phyloP scores from a whole-genome alignment of 768 basidiomycete species.

The Phanerochaete sordida region DNA sequence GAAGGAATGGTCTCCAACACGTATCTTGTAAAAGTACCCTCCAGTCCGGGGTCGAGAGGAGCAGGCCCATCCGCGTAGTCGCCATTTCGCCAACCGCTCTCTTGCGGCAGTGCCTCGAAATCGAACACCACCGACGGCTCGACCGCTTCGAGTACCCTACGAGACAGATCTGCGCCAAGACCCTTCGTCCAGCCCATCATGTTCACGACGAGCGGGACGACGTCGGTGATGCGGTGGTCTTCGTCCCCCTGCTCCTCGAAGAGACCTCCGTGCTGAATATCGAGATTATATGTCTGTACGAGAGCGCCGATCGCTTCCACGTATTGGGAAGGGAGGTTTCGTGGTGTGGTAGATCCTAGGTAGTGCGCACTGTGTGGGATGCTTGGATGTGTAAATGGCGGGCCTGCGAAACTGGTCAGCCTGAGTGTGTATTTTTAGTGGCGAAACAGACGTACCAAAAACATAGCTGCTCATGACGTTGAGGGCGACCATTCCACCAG shows the following conservation, averaged over 20 bases:
- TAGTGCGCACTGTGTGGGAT: conserved; percentile 75
- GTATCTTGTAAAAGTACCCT: neutral
- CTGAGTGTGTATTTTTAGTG: neutral
- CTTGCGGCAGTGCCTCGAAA: conserved; percentile 25
- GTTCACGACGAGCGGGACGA: conserved; percentile 85
- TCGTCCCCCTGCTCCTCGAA: conserved; percentile 25
- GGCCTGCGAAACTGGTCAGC: conserved; percentile 45
- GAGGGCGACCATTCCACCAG: conserved; percentile 80
- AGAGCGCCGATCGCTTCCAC: conserved; percentile 64
- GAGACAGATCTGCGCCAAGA: conserved; percentile 77
- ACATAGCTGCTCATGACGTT: conserved; percentile 63
- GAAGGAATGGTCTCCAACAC: conserved; percentile 45
- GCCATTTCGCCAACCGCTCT: conserved; percentile 8
- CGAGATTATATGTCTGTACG: conserved; percentile 62
- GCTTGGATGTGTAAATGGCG: conserved; percentile 81
- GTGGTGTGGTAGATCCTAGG: conserved; percentile 75
- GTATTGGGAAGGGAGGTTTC: conserved; percentile 74
- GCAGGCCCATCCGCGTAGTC: neutral
- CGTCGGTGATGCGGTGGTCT: conserved; percentile 44
- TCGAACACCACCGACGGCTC: conserved; percentile 61
- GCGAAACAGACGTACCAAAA: conserved; percentile 51
- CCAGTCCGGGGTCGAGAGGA: neutral
- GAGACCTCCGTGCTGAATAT: conserved; percentile 51
- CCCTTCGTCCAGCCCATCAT: conserved; percentile 98
- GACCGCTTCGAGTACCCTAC: conserved; percentile 63